A percentile compares a stretch with the other conserved stretches of the same genome.
Evolutionary conservation across 345 rosid species (phyloP).

Genomic region (Eucalyptus pauciflora): DNA sequence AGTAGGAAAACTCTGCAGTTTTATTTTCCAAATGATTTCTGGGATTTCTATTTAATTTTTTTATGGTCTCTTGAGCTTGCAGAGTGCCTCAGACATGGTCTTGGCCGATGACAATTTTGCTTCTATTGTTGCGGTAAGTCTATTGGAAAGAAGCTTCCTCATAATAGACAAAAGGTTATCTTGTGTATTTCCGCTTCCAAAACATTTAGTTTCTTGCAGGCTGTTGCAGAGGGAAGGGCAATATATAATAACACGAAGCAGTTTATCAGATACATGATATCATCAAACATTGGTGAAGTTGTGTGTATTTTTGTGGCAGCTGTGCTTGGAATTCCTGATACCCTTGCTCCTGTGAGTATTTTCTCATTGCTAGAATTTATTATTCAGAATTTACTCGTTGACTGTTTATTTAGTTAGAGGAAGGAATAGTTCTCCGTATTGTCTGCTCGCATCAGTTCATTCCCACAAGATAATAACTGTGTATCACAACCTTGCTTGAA

Average conservation of each 20-base stretch:
- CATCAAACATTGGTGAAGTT: conserved; percentile 99
- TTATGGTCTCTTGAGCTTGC: conserved; percentile 13
- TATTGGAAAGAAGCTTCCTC: background rate
- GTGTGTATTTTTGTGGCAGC: conserved; percentile 99
- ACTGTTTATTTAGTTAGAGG: background rate
- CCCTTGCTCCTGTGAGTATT: conserved; percentile 92
- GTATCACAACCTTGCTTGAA: background rate
- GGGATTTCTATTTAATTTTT: background rate
- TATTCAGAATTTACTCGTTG: background rate
- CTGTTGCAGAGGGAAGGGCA: conserved; percentile 99
- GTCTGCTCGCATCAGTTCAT: background rate
- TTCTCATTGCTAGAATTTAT: background rate
- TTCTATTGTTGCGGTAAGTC: conserved; percentile 82
- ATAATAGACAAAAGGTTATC: background rate
- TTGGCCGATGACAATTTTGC: conserved; percentile 99
- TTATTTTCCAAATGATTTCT: background rate
- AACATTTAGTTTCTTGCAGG: conserved; percentile 36
- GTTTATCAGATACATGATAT: conserved; percentile 98
- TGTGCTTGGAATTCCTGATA: conserved; percentile 96
- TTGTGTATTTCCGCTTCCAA: background rate
- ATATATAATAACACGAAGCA: conserved; percentile 98
- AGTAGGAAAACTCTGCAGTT: background rate
- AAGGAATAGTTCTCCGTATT: background rate
- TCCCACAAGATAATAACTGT: background rate
- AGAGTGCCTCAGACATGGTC: conserved; percentile 99